A percentile compares a stretch with the other conserved stretches of the same genome.
phyloP scores from a whole-genome alignment of 805 yeast species.

The Tanozyma kutaoensis region DNA sequence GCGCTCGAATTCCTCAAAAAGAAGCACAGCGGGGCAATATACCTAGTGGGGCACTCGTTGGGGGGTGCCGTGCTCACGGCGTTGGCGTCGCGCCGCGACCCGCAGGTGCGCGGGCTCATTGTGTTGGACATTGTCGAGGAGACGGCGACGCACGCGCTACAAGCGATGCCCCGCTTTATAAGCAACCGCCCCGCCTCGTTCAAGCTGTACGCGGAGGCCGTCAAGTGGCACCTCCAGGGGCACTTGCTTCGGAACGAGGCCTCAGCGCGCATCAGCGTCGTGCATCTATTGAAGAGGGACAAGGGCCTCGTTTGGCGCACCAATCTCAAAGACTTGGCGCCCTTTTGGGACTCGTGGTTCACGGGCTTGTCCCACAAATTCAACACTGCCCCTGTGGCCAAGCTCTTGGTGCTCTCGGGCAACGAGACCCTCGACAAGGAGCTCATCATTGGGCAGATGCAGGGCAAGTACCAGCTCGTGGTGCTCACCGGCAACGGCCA shows the following conservation, averaged over 20 bases:
- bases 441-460: conserved; percentile 94
- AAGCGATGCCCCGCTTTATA: conserved; percentile 55
- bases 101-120: conserved; percentile 47
- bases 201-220: conserved; percentile 37
- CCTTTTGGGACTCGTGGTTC: conserved; percentile 83
- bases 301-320: conserved; percentile 17
- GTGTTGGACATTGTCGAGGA: conserved; percentile 93
- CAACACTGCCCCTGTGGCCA: conserved; percentile 22
- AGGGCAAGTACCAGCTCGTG: conserved; percentile 84
- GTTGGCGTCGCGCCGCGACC: conserved; percentile 17
- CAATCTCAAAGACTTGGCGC: conserved; percentile 44
- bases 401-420: conserved; percentile 73
- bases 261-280: conserved; percentile 71
- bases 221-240: conserved; percentile 65
- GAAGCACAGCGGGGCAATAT: conserved; percentile 14
- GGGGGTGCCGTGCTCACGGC: conserved; percentile 80
- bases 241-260: conserved; percentile 37
- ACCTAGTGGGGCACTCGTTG: conserved; percentile 78
- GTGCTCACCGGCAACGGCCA: conserved; percentile 71
- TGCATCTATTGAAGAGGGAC: conserved; percentile 35
- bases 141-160: conserved; percentile 62
- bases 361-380: conserved; percentile 35
- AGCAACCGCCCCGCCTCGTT: conserved; percentile 53
- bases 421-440: conserved; percentile 79
- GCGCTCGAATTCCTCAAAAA: conserved; percentile 12